These are phyloP conservation scores for Scortechinia acanthostroma DNA, from an alignment of 2,329 filamentous ascomycete species.

Conservation along the genomic window DNA sequence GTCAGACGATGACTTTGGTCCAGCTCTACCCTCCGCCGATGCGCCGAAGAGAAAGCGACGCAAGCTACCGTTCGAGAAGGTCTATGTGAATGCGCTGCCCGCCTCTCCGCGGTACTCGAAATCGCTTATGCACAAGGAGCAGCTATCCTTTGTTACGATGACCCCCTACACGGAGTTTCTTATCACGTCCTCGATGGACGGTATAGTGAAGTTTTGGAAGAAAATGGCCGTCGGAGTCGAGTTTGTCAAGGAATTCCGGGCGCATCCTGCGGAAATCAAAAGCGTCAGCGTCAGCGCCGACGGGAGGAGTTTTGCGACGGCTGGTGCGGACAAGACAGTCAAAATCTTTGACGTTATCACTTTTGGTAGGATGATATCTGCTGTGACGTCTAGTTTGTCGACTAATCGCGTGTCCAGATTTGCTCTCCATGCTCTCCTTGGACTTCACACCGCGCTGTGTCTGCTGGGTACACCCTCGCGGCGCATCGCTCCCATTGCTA, in stretches of 20 bases:
- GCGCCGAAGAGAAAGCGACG: conserved; percentile 78
- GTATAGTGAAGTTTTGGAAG: conserved; percentile 99
- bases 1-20: conserved; percentile 72
- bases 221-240: conserved; percentile 85
- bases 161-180: conserved; percentile 90
- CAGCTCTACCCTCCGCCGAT: conserved; percentile 78
- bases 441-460: conserved; percentile 70
- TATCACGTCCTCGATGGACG: conserved; percentile 87
- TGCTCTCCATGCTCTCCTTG: conserved; percentile 75
- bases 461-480: conserved; percentile 85
- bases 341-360: conserved; percentile 80
- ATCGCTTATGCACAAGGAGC: conserved; percentile 97
- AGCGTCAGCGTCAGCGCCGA: conserved; percentile 82
- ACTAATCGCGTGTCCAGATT: conserved; percentile 39
- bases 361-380: conserved; percentile 44
- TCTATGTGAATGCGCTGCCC: conserved; percentile 86
- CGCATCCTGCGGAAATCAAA: conserved; percentile 77
- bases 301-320: conserved; percentile 87
- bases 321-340: conserved; percentile 69
- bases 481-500: conserved; percentile 78
- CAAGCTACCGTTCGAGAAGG: conserved; percentile 86
- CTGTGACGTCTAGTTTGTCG: too few species aligned
- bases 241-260: conserved; percentile 96
- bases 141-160: conserved; percentile 78
- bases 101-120: conserved; percentile 78